Base-by-base conservation (phyloP, 805 yeast species). In the Wilhelminamyces savonicus region DNA sequence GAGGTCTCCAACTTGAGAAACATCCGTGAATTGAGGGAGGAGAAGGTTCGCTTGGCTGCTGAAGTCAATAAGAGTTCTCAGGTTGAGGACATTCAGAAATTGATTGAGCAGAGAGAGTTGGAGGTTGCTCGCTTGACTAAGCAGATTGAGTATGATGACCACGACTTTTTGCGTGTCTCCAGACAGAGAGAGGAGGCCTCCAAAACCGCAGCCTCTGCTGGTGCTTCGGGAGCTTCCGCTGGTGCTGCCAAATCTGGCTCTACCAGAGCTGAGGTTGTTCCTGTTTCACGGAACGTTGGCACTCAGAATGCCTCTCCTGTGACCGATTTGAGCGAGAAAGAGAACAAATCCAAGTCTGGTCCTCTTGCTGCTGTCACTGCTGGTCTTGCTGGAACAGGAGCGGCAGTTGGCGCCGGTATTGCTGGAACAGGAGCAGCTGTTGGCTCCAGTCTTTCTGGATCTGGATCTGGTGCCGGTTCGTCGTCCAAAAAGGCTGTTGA, bases 1-100 rank as follows among this genome's bases (percentile, higher is more conserved):
- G 71, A 59, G 44, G 57, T 54, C 32, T 58, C 50, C 16, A 58
- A 61, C 40, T 53, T 65, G 46, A 62, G 64, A 43, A 53, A 55
- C 38, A 53, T 57, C 43, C 50, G 52, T 43, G 57, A 54, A 18
- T 50, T 64, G 35, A 54, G 64, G 35, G 63, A 53, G 30, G 65
- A 63, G 32, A 62, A 59, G 39, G 56, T 50, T 13, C 44, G 52
- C 35, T 51, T 52, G 32, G 37, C 55, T n/a, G 35, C 29, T 23
- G 44, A 50, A 29, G 47, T 46, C 19, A 36, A 38, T 19, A 39
- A 39, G 20, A 47, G 46, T 16, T 31, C 37, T 26, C 43, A 48
- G 20, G 28, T 52, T 26, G 54, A 43, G 14, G 54, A 52, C 16
- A 39, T 52, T 34, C 48, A 53, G 32, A 39, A 50, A 30, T 48